Conservation (phyloP, 2,329 filamentous ascomycete species). For the Gaeumannomyces tritici region DNA sequence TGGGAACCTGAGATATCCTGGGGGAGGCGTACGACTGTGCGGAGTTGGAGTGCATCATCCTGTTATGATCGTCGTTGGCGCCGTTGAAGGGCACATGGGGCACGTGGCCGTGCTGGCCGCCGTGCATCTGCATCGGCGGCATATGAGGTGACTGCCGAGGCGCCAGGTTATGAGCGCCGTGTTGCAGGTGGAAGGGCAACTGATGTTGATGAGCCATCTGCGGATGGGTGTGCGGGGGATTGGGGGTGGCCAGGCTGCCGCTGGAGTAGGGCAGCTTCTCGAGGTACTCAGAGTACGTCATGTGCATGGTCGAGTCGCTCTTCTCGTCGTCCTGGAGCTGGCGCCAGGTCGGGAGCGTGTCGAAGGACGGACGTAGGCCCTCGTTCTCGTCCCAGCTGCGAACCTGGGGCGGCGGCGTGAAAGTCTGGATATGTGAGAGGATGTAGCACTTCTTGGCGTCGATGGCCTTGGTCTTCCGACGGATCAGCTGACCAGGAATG, state of each 20-base stretch:
- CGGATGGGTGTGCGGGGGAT: constrained; percentile 57
- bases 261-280: constrained; percentile 52
- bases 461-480: constrained; percentile 62
- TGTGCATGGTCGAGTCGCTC: constrained; percentile 48
- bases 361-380: constrained; percentile 75
- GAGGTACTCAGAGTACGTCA: constrained; percentile 72
- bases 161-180: constrained; percentile 57
- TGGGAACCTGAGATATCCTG: constrained; percentile 59
- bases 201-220: constrained; percentile 77
- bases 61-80: constrained; percentile 59
- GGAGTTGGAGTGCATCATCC: constrained; percentile 81
- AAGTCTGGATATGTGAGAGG: constrained; percentile 41
- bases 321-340: constrained; percentile 64
- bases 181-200: constrained; percentile 73
- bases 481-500: constrained; percentile 41
- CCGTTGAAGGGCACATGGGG: constrained; percentile 59
- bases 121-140: constrained; percentile 67
- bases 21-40: constrained; percentile 81
- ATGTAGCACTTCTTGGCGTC: constrained; percentile 60
- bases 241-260: constrained; percentile 56
- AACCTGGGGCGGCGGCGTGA: constrained; percentile 36
- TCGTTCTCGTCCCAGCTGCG: constrained; percentile 66
- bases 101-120: constrained; percentile 59
- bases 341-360: constrained; percentile 80
- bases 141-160: constrained; percentile 66